These are phyloP conservation scores for Capsicum chinense DNA, from an alignment of 257 asterid species.

Conservation along the genomic window DNA sequence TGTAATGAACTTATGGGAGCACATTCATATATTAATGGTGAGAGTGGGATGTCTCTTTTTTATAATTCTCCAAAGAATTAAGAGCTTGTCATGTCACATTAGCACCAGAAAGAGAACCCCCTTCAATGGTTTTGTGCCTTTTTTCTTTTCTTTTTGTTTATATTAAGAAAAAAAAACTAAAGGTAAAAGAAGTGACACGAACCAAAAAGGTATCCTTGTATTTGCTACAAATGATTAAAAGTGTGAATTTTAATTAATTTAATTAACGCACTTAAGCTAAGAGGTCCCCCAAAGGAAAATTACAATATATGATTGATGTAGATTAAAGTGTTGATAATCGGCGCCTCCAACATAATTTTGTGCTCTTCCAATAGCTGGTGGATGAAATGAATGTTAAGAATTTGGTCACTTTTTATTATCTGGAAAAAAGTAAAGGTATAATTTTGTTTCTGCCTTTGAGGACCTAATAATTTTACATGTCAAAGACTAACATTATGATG, in stretches of 20 bases:
- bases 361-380: constrained; percentile 14
- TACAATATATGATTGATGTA: constrained; percentile 17
- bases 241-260: neutral
- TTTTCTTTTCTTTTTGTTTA: neutral
- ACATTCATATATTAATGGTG: constrained; percentile 36
- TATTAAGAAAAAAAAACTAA: constrained; percentile 10
- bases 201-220: neutral
- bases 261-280: neutral
- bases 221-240: constrained; percentile 27
- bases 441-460: constrained; percentile 48
- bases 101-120: neutral
- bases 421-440: constrained; percentile 39
- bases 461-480: constrained; percentile 58
- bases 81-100: constrained; percentile 28
- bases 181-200: neutral
- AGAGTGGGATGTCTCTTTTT: constrained; percentile 28
- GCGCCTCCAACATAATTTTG: constrained; percentile 31
- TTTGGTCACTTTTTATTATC: constrained; percentile 23
- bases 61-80: constrained; percentile 7
- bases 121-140: neutral
- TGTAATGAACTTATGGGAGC: constrained; percentile 32
- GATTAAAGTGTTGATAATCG: constrained; percentile 28
- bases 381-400: constrained; percentile 23
- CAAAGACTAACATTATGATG: constrained; percentile 40
- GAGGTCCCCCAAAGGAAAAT: constrained; percentile 27